Evolutionary conservation across 192 early-diverging fungal genomes (phyloP).

Genomic region (Coemansia sp.): DNA sequence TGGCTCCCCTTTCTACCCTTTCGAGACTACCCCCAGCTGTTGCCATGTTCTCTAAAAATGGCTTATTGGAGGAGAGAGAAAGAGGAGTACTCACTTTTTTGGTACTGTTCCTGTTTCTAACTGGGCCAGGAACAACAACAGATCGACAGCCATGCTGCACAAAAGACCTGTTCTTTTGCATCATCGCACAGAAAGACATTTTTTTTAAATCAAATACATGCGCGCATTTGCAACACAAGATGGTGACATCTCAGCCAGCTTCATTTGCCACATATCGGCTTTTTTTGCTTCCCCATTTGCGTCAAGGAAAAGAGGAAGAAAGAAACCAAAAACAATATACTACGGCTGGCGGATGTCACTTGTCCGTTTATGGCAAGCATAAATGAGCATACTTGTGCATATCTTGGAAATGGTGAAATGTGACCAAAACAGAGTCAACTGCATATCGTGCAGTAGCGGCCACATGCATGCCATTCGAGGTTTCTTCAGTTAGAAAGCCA

Average conservation of each 20-base stretch:
- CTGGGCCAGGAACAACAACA: neutral
- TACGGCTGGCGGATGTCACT: neutral
- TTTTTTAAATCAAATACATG: neutral
- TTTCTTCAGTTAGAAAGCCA: neutral
- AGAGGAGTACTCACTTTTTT: neutral
- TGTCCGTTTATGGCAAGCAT: slow-evolving; percentile 1
- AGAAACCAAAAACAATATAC: too few relatives aligned
- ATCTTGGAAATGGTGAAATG: neutral
- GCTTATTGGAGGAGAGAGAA: neutral
- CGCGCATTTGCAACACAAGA: neutral
- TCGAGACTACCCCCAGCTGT: neutral
- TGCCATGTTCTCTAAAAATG: neutral
- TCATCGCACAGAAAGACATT: neutral
- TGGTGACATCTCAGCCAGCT: neutral
- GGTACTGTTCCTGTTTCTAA: neutral
- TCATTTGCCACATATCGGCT: neutral
- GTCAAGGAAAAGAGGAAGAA: neutral
- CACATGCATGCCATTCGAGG: neutral
- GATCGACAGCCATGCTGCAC: neutral
- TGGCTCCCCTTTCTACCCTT: neutral
- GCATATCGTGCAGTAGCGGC: neutral
- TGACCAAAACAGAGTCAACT: neutral
- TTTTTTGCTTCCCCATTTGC: neutral
- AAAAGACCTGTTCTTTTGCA: neutral
- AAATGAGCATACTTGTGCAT: slow-evolving; percentile 6